These are phyloP conservation scores for Pyronema domesticum DNA, from an alignment of 495 filamentous ascomycete genomes.

Conservation along the genomic window DNA sequence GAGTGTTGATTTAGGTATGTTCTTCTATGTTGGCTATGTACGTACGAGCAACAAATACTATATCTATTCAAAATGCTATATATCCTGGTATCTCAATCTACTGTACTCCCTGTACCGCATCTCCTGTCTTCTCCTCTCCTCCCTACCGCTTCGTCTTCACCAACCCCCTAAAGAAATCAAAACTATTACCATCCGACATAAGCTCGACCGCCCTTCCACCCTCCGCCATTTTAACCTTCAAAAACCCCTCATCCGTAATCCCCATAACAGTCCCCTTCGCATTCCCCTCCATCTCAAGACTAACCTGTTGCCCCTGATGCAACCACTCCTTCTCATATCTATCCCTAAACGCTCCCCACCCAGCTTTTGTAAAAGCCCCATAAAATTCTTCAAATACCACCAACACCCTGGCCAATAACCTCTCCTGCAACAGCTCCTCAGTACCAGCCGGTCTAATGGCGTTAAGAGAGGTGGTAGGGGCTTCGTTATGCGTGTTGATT, in stretches of 20 bases:
- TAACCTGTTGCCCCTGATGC: slow-evolving; percentile 71
- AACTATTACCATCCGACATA: slow-evolving; percentile 95
- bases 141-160: slow-evolving; percentile 47
- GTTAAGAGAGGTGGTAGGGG: slow-evolving; percentile 74
- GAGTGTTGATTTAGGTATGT: no score
- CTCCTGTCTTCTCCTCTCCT: no score
- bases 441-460: not conserved
- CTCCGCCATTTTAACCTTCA: slow-evolving; percentile 76
- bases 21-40: no score
- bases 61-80: no score
- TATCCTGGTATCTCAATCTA: no score
- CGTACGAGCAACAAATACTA: no score
- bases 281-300: slow-evolving; percentile 66
- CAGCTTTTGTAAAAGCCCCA: slow-evolving; percentile 47
- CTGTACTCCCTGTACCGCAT: no score
- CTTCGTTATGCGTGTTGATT: slow-evolving; percentile 68
- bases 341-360: slow-evolving; percentile 57
- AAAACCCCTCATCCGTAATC: slow-evolving; percentile 79
- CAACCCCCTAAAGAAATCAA: slow-evolving; percentile 90
- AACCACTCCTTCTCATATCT: slow-evolving; percentile 80
- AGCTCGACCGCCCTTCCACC: slow-evolving; percentile 68
- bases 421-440: slow-evolving; percentile 51
- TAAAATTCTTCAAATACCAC: slow-evolving; percentile 66
- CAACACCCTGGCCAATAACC: slow-evolving; percentile 65
- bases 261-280: slow-evolving; percentile 66